These are phyloP conservation scores for Tolypocladium sp. DNA, from an alignment of 2,329 filamentous ascomycete species.

Conservation along the genomic window DNA sequence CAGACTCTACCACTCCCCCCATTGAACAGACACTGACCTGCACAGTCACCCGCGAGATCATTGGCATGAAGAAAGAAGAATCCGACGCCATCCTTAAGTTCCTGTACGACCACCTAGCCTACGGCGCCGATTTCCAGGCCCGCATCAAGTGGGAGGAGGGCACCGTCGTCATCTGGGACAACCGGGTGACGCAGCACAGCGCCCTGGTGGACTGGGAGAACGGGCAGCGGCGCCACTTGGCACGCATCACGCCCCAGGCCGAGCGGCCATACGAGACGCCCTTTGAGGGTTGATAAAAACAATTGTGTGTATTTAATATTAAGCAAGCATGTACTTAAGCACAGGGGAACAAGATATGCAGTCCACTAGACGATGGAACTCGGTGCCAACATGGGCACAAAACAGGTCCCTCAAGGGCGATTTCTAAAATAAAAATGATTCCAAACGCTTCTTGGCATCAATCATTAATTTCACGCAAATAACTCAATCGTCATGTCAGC, in stretches of 20 bases:
- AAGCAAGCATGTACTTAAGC: background rate
- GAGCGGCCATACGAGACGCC: constrained; percentile 69
- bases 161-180: constrained; percentile 86
- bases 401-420: background rate
- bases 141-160: constrained; percentile 68
- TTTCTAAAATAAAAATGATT: too few species aligned
- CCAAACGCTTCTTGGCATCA: too few species aligned
- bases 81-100: constrained; percentile 68
- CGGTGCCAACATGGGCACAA: background rate
- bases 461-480: too few species aligned
- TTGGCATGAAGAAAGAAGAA: constrained; percentile 81
- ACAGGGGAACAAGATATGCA: background rate
- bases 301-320: background rate
- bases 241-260: constrained; percentile 74
- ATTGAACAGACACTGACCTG: background rate
- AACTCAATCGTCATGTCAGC: too few species aligned
- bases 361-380: background rate
- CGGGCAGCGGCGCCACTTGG: constrained; percentile 69
- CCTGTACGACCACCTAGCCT: constrained; percentile 46
- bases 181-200: constrained; percentile 69
- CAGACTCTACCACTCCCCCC: background rate
- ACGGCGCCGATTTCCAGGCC: constrained; percentile 57
- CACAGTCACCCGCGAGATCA: constrained; percentile 67
- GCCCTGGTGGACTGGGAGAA: constrained; percentile 76
- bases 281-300: constrained; percentile 7